These are phyloP conservation scores for Eucalyptus caleyi DNA, from an alignment of 345 rosid species.

Conservation along the genomic window DNA sequence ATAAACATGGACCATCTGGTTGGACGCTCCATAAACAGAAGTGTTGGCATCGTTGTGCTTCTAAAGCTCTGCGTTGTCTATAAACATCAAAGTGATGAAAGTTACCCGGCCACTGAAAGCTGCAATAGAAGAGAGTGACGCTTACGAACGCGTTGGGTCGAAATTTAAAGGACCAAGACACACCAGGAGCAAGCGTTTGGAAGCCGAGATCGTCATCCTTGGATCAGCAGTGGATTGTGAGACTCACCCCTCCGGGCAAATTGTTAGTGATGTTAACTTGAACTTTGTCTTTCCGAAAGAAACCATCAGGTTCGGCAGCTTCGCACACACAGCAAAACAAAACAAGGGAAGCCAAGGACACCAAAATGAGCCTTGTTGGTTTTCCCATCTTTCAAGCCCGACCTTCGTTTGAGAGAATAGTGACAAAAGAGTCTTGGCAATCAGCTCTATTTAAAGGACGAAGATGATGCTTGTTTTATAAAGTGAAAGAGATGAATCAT, in stretches of 20 bases:
- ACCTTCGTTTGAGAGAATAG: not conserved
- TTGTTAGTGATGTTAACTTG: not conserved
- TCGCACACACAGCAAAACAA: not conserved
- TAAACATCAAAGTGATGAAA: not conserved
- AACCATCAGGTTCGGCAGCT: not conserved
- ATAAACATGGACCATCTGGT: not conserved
- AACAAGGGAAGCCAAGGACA: not conserved
- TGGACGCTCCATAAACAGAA: not conserved
- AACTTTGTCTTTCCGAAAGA: not conserved
- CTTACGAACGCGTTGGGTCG: too few relatives aligned
- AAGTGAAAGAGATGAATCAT: too few relatives aligned
- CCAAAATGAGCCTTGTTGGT: not conserved
- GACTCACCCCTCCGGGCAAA: not conserved
- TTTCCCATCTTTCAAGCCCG: not conserved
- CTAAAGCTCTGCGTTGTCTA: not conserved
- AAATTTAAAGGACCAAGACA: not conserved
- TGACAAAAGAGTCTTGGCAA: too few relatives aligned
- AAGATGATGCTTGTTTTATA: too few relatives aligned
- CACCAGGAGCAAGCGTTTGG: accelerated
- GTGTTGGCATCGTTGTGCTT: too few relatives aligned
- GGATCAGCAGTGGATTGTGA: not conserved
- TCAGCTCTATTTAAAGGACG: too few relatives aligned
- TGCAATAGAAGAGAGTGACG: not conserved
- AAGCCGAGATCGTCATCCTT: not conserved
- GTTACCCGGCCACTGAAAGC: not conserved